Conservation (phyloP, 73 alveolate genomes). For the Paramecium sexaurelia region DNA sequence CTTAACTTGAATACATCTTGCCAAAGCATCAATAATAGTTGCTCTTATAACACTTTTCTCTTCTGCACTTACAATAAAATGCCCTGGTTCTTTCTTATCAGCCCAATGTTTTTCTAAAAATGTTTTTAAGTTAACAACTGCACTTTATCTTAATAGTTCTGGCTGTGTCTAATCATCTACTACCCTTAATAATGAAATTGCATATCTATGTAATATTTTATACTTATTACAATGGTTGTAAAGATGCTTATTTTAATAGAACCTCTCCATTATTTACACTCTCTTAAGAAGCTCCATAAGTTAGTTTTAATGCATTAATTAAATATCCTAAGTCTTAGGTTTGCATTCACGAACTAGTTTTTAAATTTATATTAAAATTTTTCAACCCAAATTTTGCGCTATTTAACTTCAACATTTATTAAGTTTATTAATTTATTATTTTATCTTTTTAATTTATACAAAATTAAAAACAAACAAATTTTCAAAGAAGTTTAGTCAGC, state of each 20-base stretch:
- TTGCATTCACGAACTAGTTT: constrained; percentile 1
- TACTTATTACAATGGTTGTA: constrained; percentile 35
- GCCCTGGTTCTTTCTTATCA: constrained; percentile 42
- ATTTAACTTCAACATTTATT: not conserved
- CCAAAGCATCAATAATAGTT: constrained; percentile 25
- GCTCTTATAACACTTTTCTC: constrained; percentile 11
- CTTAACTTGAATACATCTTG: not conserved
- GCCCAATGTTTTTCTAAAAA: constrained; percentile 57
- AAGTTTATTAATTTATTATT: too few relatives aligned
- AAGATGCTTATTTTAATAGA: not conserved
- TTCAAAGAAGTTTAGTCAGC: too few relatives aligned
- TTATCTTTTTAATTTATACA: too few relatives aligned
- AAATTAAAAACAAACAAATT: too few relatives aligned
- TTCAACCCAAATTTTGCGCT: not conserved
- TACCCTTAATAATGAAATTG: not conserved
- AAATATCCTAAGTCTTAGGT: not conserved
- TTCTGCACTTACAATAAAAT: not conserved
- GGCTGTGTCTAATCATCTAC: not conserved
- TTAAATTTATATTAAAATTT: not conserved
- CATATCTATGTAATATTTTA: constrained; percentile 8
- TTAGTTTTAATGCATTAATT: constrained; percentile 5
- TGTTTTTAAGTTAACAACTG: constrained; percentile 38
- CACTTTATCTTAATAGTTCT: constrained; percentile 27
- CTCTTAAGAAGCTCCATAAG: constrained; percentile 31
- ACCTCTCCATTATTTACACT: constrained; percentile 35